These are phyloP conservation scores for Talaromyces ruber DNA, from an alignment of 495 filamentous ascomycete genomes.

Conservation along the genomic window DNA sequence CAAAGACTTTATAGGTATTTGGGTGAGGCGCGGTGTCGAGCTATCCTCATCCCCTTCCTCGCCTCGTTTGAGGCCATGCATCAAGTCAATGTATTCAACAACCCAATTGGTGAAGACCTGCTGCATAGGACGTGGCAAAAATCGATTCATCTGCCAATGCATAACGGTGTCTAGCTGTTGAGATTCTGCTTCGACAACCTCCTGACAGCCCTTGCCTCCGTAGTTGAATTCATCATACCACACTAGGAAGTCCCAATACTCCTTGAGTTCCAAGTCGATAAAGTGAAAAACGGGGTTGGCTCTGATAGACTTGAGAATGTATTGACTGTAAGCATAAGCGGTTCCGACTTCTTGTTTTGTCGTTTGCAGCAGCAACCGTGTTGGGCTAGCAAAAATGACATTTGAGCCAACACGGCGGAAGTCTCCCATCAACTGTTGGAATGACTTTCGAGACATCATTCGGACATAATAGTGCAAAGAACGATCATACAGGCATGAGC, in stretches of 20 bases:
- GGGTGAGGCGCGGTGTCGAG: constrained; percentile 68
- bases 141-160: constrained; percentile 94
- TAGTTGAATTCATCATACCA: constrained; percentile 99
- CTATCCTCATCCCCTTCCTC: constrained; percentile 30
- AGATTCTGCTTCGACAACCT: constrained; percentile 74
- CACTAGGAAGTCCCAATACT: constrained; percentile 99
- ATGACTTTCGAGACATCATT: constrained; percentile 94
- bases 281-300: constrained; percentile 94
- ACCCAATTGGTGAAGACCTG: constrained; percentile 86
- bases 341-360: constrained; percentile 96
- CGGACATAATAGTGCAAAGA: constrained; percentile 97
- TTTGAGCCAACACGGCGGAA: constrained; percentile 93
- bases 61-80: constrained; percentile 77
- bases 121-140: constrained; percentile 74
- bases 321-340: constrained; percentile 92
- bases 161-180: constrained; percentile 90
- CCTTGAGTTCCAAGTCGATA: constrained; percentile 93
- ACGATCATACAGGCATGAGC: constrained; percentile 90
- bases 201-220: constrained; percentile 81
- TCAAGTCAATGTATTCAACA: constrained; percentile 88
- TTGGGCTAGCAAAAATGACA: constrained; percentile 82
- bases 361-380: constrained; percentile 85
- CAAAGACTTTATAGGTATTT: constrained; percentile 42
- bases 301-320: constrained; percentile 93
- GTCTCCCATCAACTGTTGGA: constrained; percentile 94